Percentiles rank a stretch among this genome's conserved stretches.
Evolutionary conservation across 179 eudicot species (phyloP).

Genomic region (Pouteria campechiana): DNA sequence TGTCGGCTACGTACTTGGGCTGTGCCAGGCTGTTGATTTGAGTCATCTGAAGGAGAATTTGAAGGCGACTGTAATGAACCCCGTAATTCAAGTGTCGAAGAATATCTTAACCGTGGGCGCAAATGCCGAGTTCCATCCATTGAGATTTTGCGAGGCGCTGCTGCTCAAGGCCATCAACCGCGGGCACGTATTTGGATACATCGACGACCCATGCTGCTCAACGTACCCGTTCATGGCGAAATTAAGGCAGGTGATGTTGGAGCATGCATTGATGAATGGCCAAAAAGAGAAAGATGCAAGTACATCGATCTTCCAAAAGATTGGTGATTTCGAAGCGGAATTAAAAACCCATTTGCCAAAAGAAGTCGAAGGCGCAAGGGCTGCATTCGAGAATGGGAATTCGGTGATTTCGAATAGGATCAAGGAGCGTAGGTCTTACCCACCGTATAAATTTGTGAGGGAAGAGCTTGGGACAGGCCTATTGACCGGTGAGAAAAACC

Average conservation of each 20-base stretch:
- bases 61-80: slow-evolving; percentile 9
- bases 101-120: slow-evolving; percentile 4
- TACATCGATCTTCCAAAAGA: slow-evolving; percentile 5
- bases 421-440: slow-evolving; percentile 9
- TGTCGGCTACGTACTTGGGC: slow-evolving; percentile 16
- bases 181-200: slow-evolving; percentile 9
- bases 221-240: slow-evolving; percentile 7
- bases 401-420: slow-evolving; percentile 5
- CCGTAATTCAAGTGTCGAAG: slow-evolving; percentile 9
- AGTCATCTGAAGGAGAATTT: slow-evolving; percentile 25
- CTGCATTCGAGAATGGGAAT: slow-evolving; percentile 7
- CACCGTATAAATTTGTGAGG: slow-evolving; percentile 8
- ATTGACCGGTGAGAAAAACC: slow-evolving; percentile 5
- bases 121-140: slow-evolving; percentile 11
- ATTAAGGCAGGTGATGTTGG: slow-evolving; percentile 6
- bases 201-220: slow-evolving; percentile 13
- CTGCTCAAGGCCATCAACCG: slow-evolving; percentile 13
- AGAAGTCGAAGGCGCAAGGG: slow-evolving; percentile 3
- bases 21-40: slow-evolving; percentile 25
- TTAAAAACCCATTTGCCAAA: slow-evolving; percentile 1
- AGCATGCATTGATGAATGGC: slow-evolving; percentile 1
- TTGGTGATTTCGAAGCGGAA: slow-evolving; percentile 6
- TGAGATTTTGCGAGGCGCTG: slow-evolving; percentile 19
- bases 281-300: background rate
- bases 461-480: slow-evolving; percentile 4